phyloP scores from a whole-genome alignment of 2,329 filamentous ascomycete genomes.

The Venturiaceae sp. region DNA sequence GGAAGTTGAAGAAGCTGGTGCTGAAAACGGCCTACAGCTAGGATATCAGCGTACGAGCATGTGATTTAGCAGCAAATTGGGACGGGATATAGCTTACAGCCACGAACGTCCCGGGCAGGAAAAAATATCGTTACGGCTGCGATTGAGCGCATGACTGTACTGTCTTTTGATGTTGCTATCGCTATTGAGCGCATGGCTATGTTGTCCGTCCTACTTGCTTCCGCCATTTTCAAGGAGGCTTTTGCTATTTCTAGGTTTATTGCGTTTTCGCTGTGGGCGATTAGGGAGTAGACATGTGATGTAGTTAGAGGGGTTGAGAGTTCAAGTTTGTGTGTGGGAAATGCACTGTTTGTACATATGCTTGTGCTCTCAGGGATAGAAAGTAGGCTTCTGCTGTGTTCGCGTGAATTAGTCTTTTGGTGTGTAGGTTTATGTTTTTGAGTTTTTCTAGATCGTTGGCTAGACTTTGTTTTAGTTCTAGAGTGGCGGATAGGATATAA shows the following conservation, averaged over 20 bases:
- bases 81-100: slow-evolving; percentile 5
- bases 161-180: slow-evolving; percentile 13
- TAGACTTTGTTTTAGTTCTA: not conserved
- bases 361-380: not conserved
- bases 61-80: not conserved
- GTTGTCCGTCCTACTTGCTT: slow-evolving; percentile 9
- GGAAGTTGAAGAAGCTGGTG: not conserved
- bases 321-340: not conserved
- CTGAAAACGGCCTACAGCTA: not conserved
- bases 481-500: too few species aligned
- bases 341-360: not conserved
- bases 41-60: not conserved
- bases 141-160: slow-evolving; percentile 16
- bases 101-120: slow-evolving; percentile 17
- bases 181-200: slow-evolving; percentile 7
- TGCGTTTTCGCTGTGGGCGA: slow-evolving; percentile 13
- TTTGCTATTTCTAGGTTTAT: slow-evolving; percentile 10
- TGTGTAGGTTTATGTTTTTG: not conserved
- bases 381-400: too few species aligned
- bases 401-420: not conserved
- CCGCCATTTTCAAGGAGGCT: slow-evolving; percentile 9
- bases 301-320: not conserved
- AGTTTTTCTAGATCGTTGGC: not conserved
- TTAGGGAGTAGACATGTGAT: slow-evolving; percentile 10
- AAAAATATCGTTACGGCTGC: slow-evolving; percentile 17